A percentile compares a stretch with the other conserved stretches of the same genome.
These are phyloP conservation scores for Metschnikowia bowlesiae DNA, from an alignment of 805 yeast species.

Conservation along the genomic window DNA sequence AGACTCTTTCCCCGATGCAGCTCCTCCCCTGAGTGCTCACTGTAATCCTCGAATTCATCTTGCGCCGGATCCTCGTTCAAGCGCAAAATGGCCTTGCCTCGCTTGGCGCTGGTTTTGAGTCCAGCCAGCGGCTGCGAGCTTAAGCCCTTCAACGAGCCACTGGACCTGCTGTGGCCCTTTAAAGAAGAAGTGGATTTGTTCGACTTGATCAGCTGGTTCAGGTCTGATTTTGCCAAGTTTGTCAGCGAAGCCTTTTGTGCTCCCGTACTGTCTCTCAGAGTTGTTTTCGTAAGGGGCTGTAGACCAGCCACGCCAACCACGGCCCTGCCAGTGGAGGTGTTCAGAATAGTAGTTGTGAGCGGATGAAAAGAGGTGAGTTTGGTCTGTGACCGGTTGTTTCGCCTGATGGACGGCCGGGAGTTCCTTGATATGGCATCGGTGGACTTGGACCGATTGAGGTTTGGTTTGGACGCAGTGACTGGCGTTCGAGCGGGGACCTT, in stretches of 20 bases:
- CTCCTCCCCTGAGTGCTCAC: slow-evolving; percentile 17
- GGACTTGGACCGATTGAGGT: slow-evolving; percentile 36
- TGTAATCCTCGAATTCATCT: slow-evolving; percentile 36
- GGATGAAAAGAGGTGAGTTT: slow-evolving; percentile 23
- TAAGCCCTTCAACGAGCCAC: slow-evolving; percentile 9
- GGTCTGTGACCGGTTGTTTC: slow-evolving; percentile 36
- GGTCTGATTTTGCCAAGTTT: slow-evolving; percentile 10
- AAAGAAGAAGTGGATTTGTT: slow-evolving; percentile 32
- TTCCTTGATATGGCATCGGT: slow-evolving; percentile 35
- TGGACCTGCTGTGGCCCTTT: slow-evolving; percentile 22
- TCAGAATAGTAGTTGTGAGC: slow-evolving; percentile 17
- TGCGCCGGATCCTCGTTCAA: slow-evolving; percentile 35
- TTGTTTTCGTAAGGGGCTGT: slow-evolving; percentile 17
- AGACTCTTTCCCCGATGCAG: not conserved
- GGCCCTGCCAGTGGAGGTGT: slow-evolving; percentile 8
- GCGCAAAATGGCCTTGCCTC: slow-evolving; percentile 36
- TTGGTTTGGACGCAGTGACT: slow-evolving; percentile 18
- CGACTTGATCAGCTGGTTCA: slow-evolving; percentile 21
- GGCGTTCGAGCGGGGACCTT: slow-evolving; percentile 10
- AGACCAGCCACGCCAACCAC: slow-evolving; percentile 4
- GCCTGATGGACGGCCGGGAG: slow-evolving; percentile 20
- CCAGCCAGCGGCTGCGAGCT: slow-evolving; percentile 18
- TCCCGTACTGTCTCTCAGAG: slow-evolving; percentile 12
- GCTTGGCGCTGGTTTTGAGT: slow-evolving; percentile 32
- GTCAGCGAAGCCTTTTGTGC: slow-evolving; percentile 11